Evolutionary conservation across 331 rosid species (phyloP).

Genomic region (Cydonia oblonga): DNA sequence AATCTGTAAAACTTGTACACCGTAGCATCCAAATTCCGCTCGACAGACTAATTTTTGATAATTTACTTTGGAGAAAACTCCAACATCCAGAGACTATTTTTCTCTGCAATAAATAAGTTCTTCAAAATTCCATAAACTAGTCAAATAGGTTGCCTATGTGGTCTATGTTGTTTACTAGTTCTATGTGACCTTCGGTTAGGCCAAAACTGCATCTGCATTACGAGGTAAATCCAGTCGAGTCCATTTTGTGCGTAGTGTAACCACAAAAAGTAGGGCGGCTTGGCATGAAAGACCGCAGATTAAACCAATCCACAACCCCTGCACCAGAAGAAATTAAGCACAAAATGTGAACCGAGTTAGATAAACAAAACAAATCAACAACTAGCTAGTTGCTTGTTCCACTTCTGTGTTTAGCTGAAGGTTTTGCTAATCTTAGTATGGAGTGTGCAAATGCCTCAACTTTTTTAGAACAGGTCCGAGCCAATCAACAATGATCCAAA

Average conservation of each 20-base stretch:
- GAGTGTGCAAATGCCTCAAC: background rate
- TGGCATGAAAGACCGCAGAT: constrained; percentile 65
- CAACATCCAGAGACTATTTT: background rate
- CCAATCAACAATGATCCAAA: background rate
- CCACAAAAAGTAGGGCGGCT: constrained; percentile 32
- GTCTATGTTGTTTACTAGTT: background rate
- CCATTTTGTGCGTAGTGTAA: constrained; percentile 41
- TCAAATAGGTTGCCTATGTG: background rate
- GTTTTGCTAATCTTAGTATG: background rate
- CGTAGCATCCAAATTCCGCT: background rate
- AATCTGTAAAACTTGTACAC: background rate
- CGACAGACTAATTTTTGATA: background rate
- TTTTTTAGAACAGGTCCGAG: background rate
- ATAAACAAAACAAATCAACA: background rate
- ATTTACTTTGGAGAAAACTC: background rate
- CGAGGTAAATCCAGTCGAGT: constrained; percentile 14
- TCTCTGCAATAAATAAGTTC: background rate
- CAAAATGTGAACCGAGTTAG: background rate
- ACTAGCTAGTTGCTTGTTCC: background rate
- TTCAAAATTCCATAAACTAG: background rate
- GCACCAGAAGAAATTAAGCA: background rate
- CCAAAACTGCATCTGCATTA: background rate
- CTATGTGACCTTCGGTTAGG: background rate
- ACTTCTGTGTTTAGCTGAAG: background rate
- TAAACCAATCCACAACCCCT: constrained; percentile 89